A percentile compares a stretch with the other conserved stretches of the same genome.
Evolutionary conservation across 169 alveolate genomes (phyloP).

Genomic region (Fabrea salina): DNA sequence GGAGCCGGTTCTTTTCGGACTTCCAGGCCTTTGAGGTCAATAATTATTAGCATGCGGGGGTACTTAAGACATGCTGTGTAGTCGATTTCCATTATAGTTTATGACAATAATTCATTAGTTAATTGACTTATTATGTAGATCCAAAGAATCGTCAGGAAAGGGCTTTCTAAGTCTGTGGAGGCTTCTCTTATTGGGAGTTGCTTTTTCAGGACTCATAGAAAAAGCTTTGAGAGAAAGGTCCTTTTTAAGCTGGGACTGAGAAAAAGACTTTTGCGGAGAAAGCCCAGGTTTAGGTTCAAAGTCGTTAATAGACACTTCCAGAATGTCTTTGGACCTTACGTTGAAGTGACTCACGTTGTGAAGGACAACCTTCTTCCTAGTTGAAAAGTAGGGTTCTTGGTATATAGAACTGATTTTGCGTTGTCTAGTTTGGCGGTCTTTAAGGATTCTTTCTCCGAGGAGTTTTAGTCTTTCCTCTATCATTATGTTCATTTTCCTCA

Average conservation of each 20-base stretch:
- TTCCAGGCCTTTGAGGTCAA: neutral
- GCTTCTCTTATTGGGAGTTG: too few species aligned
- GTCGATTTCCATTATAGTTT: too few species aligned
- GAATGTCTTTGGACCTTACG: conserved; percentile 9
- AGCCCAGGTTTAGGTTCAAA: too few species aligned
- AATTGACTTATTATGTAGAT: too few species aligned
- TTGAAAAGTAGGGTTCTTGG: neutral
- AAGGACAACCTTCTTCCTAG: neutral
- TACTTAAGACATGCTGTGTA: neutral
- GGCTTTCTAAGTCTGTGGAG: too few species aligned
- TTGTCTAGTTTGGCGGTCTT: neutral
- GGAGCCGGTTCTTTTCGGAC: neutral
- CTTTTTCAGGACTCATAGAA: too few species aligned
- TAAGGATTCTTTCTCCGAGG: neutral
- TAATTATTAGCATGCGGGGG: neutral
- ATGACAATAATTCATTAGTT: too few species aligned
- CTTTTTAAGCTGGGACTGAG: too few species aligned
- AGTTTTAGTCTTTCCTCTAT: neutral
- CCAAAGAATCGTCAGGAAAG: too few species aligned
- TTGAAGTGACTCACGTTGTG: neutral
- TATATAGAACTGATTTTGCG: neutral
- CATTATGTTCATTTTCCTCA: conserved; percentile 5
- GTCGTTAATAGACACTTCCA: conserved; percentile 11
- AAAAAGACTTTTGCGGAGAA: too few species aligned
- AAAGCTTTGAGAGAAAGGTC: too few species aligned